Evolutionary conservation across 441 rosid genomes (phyloP).

Genomic region (Arabidopsis lyrata): DNA sequence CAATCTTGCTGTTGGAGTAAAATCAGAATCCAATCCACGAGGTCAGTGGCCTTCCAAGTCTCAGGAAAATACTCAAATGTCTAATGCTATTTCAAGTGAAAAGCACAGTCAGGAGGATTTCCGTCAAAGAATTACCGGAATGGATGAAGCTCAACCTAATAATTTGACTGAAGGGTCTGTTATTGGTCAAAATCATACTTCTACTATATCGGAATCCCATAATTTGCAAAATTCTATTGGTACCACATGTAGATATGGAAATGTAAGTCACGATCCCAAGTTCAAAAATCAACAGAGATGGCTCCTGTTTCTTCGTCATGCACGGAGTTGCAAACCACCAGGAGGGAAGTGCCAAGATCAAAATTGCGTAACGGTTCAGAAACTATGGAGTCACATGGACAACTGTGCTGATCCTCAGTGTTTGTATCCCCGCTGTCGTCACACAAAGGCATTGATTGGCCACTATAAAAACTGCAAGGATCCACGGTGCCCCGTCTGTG

Average conservation of each 20-base stretch:
- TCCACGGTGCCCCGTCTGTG: slow-evolving; percentile 84
- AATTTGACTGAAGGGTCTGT: slow-evolving; percentile 68
- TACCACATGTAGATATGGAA: slow-evolving; percentile 60
- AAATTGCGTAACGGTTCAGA: slow-evolving; percentile 70
- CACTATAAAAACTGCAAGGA: slow-evolving; percentile 79
- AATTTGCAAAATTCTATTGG: slow-evolving; percentile 50
- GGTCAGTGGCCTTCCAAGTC: slow-evolving; percentile 72
- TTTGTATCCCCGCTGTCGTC: slow-evolving; percentile 80
- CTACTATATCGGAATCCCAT: slow-evolving; percentile 54
- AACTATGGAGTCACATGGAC: slow-evolving; percentile 83
- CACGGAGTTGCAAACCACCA: slow-evolving; percentile 81
- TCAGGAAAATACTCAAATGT: slow-evolving; percentile 58
- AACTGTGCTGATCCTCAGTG: slow-evolving; percentile 69
- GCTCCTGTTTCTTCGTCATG: slow-evolving; percentile 93
- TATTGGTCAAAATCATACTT: slow-evolving; percentile 55
- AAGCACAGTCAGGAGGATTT: slow-evolving; percentile 85
- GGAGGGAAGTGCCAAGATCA: slow-evolving; percentile 83
- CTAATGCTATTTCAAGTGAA: slow-evolving; percentile 61
- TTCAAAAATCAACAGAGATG: slow-evolving; percentile 81
- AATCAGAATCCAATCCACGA: slow-evolving; percentile 59
- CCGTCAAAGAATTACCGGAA: slow-evolving; percentile 70
- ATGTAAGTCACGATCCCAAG: slow-evolving; percentile 63
- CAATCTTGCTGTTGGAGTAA: slow-evolving; percentile 57
- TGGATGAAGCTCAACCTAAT: slow-evolving; percentile 84
- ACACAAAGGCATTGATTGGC: slow-evolving; percentile 67